Base-by-base conservation (phyloP, 257 asterid species). In the Ballota nigra region DNA sequence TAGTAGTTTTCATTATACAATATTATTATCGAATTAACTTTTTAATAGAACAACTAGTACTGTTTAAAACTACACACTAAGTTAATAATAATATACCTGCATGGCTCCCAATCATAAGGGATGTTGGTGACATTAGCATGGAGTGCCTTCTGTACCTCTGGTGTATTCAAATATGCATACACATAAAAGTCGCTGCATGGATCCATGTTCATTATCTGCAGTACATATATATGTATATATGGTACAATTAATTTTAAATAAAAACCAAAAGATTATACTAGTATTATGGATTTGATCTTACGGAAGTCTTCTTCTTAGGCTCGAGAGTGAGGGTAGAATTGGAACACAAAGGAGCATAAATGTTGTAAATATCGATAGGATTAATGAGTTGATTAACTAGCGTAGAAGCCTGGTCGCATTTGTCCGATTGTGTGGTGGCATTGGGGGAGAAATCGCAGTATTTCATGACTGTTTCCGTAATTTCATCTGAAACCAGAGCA, bases 71-170 rank as follows among this genome's bases (percentile, higher is more conserved):
- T n/a, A n/a, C n/a, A n/a, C n/a, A n/a, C n/a, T n/a, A n/a, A n/a
- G n/a, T n/a, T n/a, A n/a, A 33, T 33, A 33, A 33, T 33, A 4
- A 5, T 4, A 4, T 33, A 89, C 97, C 94, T 91, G 96, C 97
- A 91, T 29, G 92, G 84, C 22, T 80, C 72, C 96, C 95, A 91
- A 45, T 73, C 81, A 60, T 89, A 85, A 26, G 76, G 43, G 45
- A 89, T 11, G 2, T 82, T 87, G 61, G 97, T 91, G 55, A 86
- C 85, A 82, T 91, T 91, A 43, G 97, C 96, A 86, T 91, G 95
- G 38, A 91, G 84, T 22, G 96, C 89, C 68, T 83, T 62, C 22
- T 91, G 97, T 31, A 91, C 96, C 70, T 91, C 92, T 20, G 96
- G 82, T 67, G 82, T 70, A 67, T 92, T 92, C 49, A 92, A 10